Percentiles rank a stretch among this genome's conserved stretches.
Evolutionary conservation across 31 red algal genomes (phyloP).

Genomic region (Asparagopsis taxiformis): DNA sequence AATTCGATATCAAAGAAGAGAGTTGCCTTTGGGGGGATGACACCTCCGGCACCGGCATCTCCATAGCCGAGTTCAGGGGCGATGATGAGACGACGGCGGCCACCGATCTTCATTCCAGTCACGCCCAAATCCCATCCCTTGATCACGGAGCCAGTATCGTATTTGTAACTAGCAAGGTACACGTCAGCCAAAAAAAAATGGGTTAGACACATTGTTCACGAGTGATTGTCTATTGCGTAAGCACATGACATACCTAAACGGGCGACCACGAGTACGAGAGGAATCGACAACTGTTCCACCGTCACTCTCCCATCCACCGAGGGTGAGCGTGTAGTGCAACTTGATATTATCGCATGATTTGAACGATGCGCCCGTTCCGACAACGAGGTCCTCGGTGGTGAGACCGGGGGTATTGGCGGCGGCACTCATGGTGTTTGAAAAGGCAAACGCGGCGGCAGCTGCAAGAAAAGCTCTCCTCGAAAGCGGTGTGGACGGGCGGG

Average conservation of each 20-base stretch:
- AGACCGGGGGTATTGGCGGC: neutral
- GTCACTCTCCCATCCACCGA: conserved; percentile 28
- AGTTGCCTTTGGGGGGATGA: conserved; percentile 25
- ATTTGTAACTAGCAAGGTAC: conserved; percentile 2
- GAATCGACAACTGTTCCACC: conserved; percentile 36
- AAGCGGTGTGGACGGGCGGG: too few relatives aligned
- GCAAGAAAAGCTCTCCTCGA: neutral
- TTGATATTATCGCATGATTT: conserved; percentile 12
- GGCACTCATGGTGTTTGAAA: neutral
- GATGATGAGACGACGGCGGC: conserved; percentile 38
- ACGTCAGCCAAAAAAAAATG: neutral
- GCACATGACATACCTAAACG: conserved; percentile 23
- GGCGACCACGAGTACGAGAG: conserved; percentile 25
- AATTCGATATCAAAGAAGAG: conserved; percentile 48
- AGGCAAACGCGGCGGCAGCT: neutral
- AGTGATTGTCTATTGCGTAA: neutral
- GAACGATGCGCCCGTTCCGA: conserved; percentile 25
- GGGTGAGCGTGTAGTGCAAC: conserved; percentile 71
- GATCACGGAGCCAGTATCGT: conserved; percentile 44
- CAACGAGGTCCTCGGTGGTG: conserved; percentile 20
- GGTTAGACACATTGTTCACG: neutral
- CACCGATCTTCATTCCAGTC: conserved; percentile 53
- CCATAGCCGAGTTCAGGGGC: conserved; percentile 45
- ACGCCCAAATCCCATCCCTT: conserved; percentile 64
- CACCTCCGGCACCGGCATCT: conserved; percentile 11